Evolutionary conservation across 75 land plant genomes (phyloP).

Genomic region (Cunninghamia lanceolata): DNA sequence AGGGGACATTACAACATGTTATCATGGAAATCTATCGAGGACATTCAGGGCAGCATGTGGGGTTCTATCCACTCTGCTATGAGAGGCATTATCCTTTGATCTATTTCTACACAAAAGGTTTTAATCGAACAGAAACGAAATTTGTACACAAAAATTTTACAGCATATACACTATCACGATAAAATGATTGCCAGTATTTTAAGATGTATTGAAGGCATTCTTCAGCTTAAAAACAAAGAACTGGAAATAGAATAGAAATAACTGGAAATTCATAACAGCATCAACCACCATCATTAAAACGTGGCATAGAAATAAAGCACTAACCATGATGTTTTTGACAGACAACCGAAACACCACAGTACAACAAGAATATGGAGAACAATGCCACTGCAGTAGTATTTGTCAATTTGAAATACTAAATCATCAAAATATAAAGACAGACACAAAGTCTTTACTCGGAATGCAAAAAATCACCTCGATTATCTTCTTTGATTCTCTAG

Average conservation of each 20-base stretch:
- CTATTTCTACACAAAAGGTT: background rate
- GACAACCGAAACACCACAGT: background rate
- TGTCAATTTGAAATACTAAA: background rate
- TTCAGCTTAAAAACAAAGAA: background rate
- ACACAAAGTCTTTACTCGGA: background rate
- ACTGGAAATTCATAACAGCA: background rate
- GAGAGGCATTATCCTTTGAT: background rate
- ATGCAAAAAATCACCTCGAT: background rate
- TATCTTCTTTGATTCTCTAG: background rate
- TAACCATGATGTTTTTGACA: background rate
- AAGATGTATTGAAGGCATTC: background rate
- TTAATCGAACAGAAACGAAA: background rate
- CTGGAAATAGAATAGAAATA: background rate
- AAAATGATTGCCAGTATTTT: background rate
- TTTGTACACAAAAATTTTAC: too few relatives aligned
- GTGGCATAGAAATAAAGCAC: background rate
- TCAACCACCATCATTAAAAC: background rate
- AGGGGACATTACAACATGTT: too few relatives aligned
- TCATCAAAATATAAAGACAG: background rate
- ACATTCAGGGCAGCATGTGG: background rate
- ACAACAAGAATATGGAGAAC: background rate
- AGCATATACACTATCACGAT: too few relatives aligned
- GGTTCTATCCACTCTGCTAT: background rate
- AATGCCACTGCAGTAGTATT: background rate
- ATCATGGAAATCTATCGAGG: background rate